Conservation (phyloP, 2,329 filamentous ascomycete genomes). For the Fusarium burgessii region DNA sequence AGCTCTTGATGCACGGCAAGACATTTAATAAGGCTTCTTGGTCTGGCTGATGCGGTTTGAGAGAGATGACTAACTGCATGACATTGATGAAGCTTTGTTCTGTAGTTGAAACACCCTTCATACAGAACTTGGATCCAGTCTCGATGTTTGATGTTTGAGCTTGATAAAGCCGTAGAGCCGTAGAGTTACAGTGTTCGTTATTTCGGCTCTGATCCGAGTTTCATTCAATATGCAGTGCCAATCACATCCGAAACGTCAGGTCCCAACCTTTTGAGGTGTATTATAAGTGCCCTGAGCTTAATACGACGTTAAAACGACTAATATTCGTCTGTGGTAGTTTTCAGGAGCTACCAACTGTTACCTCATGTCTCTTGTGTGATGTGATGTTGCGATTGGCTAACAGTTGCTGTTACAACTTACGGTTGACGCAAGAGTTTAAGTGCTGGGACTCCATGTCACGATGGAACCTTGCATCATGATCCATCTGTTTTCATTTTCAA, state of each 20-base stretch:
- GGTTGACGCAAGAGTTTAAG: conserved; percentile 1
- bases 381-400: conserved; percentile 30
- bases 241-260: conserved; percentile 21
- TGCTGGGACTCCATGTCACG: conserved; percentile 1
- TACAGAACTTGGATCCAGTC: conserved; percentile 12
- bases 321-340: not conserved
- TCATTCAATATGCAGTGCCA: conserved; percentile 12
- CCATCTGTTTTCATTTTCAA: conserved; percentile 8
- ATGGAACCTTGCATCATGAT: conserved; percentile 10
- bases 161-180: conserved; percentile 1
- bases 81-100: conserved; percentile 18
- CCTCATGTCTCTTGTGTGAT: not conserved
- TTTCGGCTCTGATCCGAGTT: conserved; percentile 29
- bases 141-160: conserved; percentile 18
- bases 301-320: conserved; percentile 2
- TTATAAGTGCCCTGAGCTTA: conserved; percentile 25
- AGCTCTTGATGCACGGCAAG: conserved; percentile 19
- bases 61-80: conserved; percentile 25
- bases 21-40: conserved; percentile 34
- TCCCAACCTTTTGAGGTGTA: not conserved
- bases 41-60: conserved; percentile 9
- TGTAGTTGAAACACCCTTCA: conserved; percentile 35
- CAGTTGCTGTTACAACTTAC: conserved; percentile 6
- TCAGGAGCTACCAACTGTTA: not conserved
- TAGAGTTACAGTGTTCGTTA: conserved; percentile 4